Conservation (phyloP, 352 stramenopile genomes). For the Lagenidium giganteum region DNA sequence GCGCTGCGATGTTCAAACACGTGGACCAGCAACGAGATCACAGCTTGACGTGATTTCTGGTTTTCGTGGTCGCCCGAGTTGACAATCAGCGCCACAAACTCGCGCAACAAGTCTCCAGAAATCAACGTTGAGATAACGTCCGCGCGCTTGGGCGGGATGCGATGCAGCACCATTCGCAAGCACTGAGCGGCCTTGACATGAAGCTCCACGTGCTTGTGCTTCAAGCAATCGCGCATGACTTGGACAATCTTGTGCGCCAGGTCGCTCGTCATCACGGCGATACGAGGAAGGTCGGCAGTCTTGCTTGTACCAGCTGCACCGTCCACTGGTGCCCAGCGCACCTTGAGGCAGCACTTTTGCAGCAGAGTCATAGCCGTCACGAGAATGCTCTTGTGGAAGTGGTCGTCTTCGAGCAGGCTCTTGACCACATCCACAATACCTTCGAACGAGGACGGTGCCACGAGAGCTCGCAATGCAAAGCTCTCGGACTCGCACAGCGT, state of each 20-base stretch:
- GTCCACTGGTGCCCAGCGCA: no score
- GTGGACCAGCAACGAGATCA: slow-evolving; percentile 56
- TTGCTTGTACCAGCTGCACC: no score
- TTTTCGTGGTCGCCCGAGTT: slow-evolving; percentile 47
- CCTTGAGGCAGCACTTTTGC: slow-evolving; percentile 65
- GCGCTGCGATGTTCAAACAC: slow-evolving; percentile 54
- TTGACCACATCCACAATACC: slow-evolving; percentile 56
- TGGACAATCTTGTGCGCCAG: slow-evolving; percentile 36
- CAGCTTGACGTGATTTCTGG: slow-evolving; percentile 60
- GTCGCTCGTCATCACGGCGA: no score
- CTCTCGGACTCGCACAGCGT: slow-evolving; percentile 53
- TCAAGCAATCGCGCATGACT: slow-evolving; percentile 38
- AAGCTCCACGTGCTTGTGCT: slow-evolving; percentile 49
- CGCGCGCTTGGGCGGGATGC: slow-evolving; percentile 23
- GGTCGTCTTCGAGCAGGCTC: slow-evolving; percentile 22
- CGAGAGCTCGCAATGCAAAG: slow-evolving; percentile 47
- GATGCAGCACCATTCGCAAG: slow-evolving; percentile 54
- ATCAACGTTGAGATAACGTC: slow-evolving; percentile 36
- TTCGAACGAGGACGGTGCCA: slow-evolving; percentile 27
- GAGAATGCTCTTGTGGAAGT: slow-evolving; percentile 60
- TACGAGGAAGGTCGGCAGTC: no score
- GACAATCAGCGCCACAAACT: slow-evolving; percentile 48
- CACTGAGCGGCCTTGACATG: slow-evolving; percentile 71
- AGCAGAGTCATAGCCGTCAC: slow-evolving; percentile 58
- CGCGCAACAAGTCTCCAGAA: slow-evolving; percentile 34